phyloP scores from a whole-genome alignment of 2,329 filamentous ascomycete species.

The Monilinia polystroma region DNA sequence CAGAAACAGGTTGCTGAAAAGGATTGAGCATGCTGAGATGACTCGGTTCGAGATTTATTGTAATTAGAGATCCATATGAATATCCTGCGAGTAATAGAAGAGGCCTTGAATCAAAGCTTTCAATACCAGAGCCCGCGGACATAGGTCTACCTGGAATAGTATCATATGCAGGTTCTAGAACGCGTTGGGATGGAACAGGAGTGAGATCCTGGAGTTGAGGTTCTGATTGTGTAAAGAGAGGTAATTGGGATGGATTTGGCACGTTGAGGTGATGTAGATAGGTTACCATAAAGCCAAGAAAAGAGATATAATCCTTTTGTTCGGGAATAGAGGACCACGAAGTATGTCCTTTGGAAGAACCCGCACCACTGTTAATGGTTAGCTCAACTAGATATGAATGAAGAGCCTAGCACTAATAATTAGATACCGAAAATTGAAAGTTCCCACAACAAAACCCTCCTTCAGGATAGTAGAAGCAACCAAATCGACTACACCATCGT shows the following conservation, averaged over 20 bases:
- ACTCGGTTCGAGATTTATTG: constrained; percentile 65
- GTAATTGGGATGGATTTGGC: constrained; percentile 16
- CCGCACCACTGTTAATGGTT: constrained; percentile 63
- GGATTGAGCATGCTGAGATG: constrained; percentile 44
- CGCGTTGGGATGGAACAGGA: constrained; percentile 34
- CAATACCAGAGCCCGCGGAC: neutral
- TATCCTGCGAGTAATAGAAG: constrained; percentile 72
- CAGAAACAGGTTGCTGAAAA: constrained; percentile 57
- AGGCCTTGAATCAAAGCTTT: constrained; percentile 24
- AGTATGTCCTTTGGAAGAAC: constrained; percentile 70
- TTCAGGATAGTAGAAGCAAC: constrained; percentile 59
- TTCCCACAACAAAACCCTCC: constrained; percentile 72
- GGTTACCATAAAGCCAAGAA: constrained; percentile 75
- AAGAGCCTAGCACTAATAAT: neutral
- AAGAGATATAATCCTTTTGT: constrained; percentile 75
- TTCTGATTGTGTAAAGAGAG: constrained; percentile 27
- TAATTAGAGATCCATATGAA: constrained; percentile 85
- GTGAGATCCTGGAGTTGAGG: constrained; percentile 29
- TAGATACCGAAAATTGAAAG: constrained; percentile 84
- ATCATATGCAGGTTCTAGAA: constrained; percentile 26
- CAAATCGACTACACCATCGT: constrained; percentile 75
- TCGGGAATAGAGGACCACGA: constrained; percentile 87
- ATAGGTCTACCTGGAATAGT: neutral
- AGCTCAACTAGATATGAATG: constrained; percentile 12
- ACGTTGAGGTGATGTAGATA: constrained; percentile 58